Conservation (phyloP, 2,329 filamentous ascomycete genomes). For the Diaporthe caulivora region DNA sequence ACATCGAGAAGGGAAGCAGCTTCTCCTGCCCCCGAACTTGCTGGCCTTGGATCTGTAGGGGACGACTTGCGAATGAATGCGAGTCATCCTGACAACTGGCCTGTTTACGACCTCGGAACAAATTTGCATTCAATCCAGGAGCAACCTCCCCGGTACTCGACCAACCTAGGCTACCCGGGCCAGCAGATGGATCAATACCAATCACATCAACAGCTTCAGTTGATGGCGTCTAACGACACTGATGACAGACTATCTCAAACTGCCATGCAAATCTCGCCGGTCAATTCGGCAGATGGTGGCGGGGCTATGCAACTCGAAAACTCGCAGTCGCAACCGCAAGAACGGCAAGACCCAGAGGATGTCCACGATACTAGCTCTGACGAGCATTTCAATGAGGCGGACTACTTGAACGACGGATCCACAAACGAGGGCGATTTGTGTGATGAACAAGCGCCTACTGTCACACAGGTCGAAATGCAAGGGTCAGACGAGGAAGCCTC, state of each 20-base stretch:
- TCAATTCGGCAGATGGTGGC: neutral
- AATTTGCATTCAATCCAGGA: constrained; percentile 7
- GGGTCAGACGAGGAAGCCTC: neutral
- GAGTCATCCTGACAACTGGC: constrained; percentile 11
- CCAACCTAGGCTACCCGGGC: neutral
- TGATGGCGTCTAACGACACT: neutral
- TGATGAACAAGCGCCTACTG: neutral
- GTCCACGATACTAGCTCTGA: neutral
- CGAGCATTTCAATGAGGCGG: constrained; percentile 20
- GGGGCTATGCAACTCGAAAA: constrained; percentile 6
- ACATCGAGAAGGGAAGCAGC: neutral
- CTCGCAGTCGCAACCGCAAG: neutral
- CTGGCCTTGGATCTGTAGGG: constrained; percentile 37
- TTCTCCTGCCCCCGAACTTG: constrained; percentile 27
- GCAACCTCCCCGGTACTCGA: neutral
- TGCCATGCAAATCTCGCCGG: constrained; percentile 16
- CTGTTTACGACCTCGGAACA: neutral
- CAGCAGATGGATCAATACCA: constrained; percentile 27
- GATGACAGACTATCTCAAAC: constrained; percentile 1
- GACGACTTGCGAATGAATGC: constrained; percentile 4
- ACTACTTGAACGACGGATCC: constrained; percentile 27
- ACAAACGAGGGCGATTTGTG: constrained; percentile 2
- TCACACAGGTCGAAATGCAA: neutral
- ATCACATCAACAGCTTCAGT: constrained; percentile 27
- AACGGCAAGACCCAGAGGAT: neutral